phyloP scores from a whole-genome alignment of 2,329 filamentous ascomycete genomes.

The Beauveria bassiana region DNA sequence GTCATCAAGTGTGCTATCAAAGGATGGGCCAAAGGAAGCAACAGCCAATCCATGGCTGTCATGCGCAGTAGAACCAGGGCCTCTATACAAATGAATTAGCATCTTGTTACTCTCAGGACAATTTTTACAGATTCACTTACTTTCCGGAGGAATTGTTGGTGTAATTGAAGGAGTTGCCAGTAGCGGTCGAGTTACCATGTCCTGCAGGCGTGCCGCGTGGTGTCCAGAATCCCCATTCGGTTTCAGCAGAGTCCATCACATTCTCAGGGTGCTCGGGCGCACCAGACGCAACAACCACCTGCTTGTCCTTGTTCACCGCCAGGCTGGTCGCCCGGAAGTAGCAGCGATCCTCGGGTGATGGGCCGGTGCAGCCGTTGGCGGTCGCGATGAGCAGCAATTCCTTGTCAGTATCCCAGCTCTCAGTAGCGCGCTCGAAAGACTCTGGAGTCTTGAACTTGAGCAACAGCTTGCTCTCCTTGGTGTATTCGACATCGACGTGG shows the following conservation, averaged over 20 bases:
- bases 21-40: conserved; percentile 20
- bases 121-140: background rate
- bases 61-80: background rate
- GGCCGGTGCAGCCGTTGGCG: conserved; percentile 19
- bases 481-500: conserved; percentile 14
- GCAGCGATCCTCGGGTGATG: conserved; percentile 21
- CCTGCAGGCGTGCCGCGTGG: background rate
- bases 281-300: conserved; percentile 16
- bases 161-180: conserved; percentile 15
- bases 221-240: conserved; percentile 21
- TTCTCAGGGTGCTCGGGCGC: conserved; percentile 17
- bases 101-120: background rate
- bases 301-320: conserved; percentile 11
- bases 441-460: conserved; percentile 16
- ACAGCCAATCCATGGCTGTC: conserved; percentile 16
- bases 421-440: conserved; percentile 17
- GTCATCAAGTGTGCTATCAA: conserved; percentile 23
- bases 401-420: conserved; percentile 16
- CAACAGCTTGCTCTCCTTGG: conserved; percentile 7
- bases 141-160: conserved; percentile 12
- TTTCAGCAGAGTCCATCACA: conserved; percentile 16
- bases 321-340: conserved; percentile 21
- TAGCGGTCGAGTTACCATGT: background rate
- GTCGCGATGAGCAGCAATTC: conserved; percentile 21
- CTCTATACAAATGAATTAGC: background rate